phyloP scores from a whole-genome alignment of 495 filamentous ascomycete genomes.

The Zalerion maritima region DNA sequence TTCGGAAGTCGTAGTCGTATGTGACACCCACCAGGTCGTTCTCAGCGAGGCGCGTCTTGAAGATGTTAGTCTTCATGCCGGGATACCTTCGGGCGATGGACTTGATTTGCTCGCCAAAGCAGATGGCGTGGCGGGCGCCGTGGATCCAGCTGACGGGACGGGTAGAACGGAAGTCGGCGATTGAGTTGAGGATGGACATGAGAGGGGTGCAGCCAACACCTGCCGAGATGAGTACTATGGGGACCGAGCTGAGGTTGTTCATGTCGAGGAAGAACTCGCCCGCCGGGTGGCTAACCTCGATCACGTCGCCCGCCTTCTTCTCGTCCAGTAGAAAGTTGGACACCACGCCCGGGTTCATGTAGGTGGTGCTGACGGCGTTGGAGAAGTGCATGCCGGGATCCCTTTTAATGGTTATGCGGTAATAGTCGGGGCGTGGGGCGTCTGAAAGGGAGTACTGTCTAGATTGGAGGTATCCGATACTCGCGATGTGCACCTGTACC shows the following conservation, averaged over 20 bases:
- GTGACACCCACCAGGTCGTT: slow-evolving; percentile 39
- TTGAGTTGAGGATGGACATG: slow-evolving; percentile 48
- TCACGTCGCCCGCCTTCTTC: slow-evolving; percentile 41
- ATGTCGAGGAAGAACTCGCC: slow-evolving; percentile 52
- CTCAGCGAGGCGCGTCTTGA: slow-evolving; percentile 21
- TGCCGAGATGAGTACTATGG: slow-evolving; percentile 51
- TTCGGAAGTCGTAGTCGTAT: slow-evolving; percentile 40
- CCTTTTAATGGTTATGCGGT: slow-evolving; percentile 56
- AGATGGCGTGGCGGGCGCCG: slow-evolving; percentile 35
- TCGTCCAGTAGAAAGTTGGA: slow-evolving; percentile 54
- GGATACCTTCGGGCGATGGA: slow-evolving; percentile 26
- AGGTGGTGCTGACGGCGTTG: slow-evolving; percentile 10
- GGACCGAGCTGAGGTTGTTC: slow-evolving; percentile 20
- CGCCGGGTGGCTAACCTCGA: slow-evolving; percentile 52
- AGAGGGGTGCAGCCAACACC: slow-evolving; percentile 57
- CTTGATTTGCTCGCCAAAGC: slow-evolving; percentile 39
- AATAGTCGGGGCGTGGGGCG: slow-evolving; percentile 39
- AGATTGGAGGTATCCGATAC: slow-evolving; percentile 44
- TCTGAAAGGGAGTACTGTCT: slow-evolving; percentile 62
- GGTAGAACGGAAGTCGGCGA: slow-evolving; percentile 21
- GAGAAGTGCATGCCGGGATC: slow-evolving; percentile 31
- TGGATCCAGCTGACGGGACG: slow-evolving; percentile 56
- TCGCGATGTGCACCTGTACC: slow-evolving; percentile 40
- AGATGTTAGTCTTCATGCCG: slow-evolving; percentile 26
- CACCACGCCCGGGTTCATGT: slow-evolving; percentile 39